Base-by-base conservation (phyloP, 1,284 basidiomycete genomes). In the Moesziomyces aphidis region DNA sequence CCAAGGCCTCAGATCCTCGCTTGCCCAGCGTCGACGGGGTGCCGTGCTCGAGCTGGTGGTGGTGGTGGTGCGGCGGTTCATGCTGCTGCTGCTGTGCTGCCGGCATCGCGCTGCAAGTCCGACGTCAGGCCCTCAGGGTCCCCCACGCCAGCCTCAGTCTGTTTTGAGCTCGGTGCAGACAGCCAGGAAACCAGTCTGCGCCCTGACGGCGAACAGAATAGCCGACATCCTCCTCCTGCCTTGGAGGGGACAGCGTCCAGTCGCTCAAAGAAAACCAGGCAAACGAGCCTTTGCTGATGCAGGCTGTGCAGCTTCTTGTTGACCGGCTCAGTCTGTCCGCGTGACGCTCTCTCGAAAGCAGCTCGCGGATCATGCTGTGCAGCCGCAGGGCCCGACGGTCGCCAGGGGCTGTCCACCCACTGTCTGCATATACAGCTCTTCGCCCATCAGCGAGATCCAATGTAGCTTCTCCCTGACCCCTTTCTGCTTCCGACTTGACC, bases 71-170 rank as follows among this genome's bases (percentile, higher is more conserved):
- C 31, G 31, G 31, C 31, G 31, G 13, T 34, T 34, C 31, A 34
- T 34, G 31, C 31, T 34, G 31, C 31, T 13, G 31, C 31, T 13
- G 31, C 13, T 5, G 31, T 11, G 31, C 8, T 34, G 31, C 39
- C 11, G 11, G n/a, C 1, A 19, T 6, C 19, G 13, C 62, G 48
- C 56, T 65, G 62, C 62, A 58, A 48, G 45, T 65, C 55, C 56
- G 62, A 65, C 62, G 62, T 65, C 56, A 65, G 45, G 45, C 24
- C 31, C 10, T 28, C 51, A 65, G 61, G 62, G 62, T 59, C 52
- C 46, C 47, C 43, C 21, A 21, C n/a, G 23, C 26, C 34, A n/a
- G 43, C 11, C 34, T 23, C 19, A 31, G 23, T 26, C 34, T 23
- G 43, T 24, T 52, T 34, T 34, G 39, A 42, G 39, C 39, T 42